Percentiles rank a stretch among this genome's conserved stretches.
Conservation (phyloP, 352 stramenopile species). For the Globisporangium solare region DNA sequence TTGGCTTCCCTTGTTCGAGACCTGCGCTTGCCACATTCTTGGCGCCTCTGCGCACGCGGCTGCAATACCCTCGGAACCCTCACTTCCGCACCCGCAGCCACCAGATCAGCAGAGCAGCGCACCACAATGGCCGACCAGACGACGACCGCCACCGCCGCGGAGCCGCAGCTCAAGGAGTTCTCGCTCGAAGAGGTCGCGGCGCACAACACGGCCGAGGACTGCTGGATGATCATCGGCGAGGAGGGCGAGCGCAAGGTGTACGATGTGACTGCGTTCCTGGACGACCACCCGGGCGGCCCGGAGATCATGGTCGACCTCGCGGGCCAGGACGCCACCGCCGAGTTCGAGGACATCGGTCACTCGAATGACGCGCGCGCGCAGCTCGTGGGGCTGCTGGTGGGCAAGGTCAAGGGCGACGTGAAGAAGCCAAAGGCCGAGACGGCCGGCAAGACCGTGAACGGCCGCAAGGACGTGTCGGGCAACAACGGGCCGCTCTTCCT, state of each 20-base stretch:
- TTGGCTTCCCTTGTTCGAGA: no score
- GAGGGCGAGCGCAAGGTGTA: slow-evolving; percentile 91
- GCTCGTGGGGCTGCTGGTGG: slow-evolving; percentile 92
- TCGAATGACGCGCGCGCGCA: slow-evolving; percentile 94
- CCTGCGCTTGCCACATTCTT: no score
- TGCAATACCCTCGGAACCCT: slow-evolving; percentile 4
- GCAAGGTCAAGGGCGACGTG: slow-evolving; percentile 80
- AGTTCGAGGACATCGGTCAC: slow-evolving; percentile 98
- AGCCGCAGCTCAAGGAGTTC: slow-evolving; percentile 70
- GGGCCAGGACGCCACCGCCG: slow-evolving; percentile 89
- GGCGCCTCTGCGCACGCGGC: not conserved
- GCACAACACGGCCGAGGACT: slow-evolving; percentile 77
- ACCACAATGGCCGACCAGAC: slow-evolving; percentile 1
- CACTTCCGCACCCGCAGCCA: not conserved
- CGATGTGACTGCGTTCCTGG: slow-evolving; percentile 96
- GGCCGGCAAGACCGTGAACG: slow-evolving; percentile 27
- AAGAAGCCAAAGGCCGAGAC: slow-evolving; percentile 30
- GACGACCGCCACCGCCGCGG: not conserved
- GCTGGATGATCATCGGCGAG: slow-evolving; percentile 81
- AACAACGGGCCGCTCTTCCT: slow-evolving; percentile 51
- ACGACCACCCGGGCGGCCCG: slow-evolving; percentile 98
- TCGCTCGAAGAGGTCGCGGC: slow-evolving; percentile 91
- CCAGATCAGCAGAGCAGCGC: not conserved
- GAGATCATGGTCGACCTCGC: slow-evolving; percentile 96
- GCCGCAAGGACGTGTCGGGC: slow-evolving; percentile 55